A percentile compares a stretch with the other conserved stretches of the same genome.
phyloP scores from a whole-genome alignment of 495 filamentous ascomycete genomes.

The Annulohypoxylon maeteangense region DNA sequence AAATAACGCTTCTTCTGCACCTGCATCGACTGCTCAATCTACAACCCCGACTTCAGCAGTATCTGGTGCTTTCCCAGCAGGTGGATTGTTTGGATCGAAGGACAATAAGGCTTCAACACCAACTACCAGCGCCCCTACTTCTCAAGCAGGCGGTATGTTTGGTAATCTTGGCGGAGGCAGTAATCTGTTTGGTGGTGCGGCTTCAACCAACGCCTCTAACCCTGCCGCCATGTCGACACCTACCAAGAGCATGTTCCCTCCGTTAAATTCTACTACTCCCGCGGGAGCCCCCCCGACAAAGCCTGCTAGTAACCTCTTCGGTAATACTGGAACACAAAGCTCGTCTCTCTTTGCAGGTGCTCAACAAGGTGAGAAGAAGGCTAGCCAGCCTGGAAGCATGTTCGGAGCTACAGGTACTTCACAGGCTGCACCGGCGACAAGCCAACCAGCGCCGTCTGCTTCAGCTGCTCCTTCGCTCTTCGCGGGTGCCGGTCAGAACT shows the following conservation, averaged over 20 bases:
- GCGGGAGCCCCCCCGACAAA: constrained; percentile 68
- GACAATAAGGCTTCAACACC: constrained; percentile 25
- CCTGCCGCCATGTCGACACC: constrained; percentile 41
- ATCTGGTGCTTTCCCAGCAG: constrained; percentile 32
- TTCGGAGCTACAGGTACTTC: constrained; percentile 23
- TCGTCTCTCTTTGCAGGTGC: constrained; percentile 28
- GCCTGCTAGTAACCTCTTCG: constrained; percentile 36
- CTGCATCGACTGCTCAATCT: constrained; percentile 48
- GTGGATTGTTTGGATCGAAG: constrained; percentile 35
- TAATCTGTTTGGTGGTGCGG: constrained; percentile 54
- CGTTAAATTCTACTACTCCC: constrained; percentile 70
- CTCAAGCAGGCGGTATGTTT: constrained; percentile 56
- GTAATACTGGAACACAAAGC: constrained; percentile 29
- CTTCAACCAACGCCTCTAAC: constrained; percentile 48
- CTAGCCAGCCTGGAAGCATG: constrained; percentile 26
- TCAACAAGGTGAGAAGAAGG: constrained; percentile 37
- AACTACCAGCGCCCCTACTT: constrained; percentile 40
- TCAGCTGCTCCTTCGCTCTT: constrained; percentile 30
- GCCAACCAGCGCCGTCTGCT: constrained; percentile 29
- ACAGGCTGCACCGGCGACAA: constrained; percentile 27
- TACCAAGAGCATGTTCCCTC: constrained; percentile 57
- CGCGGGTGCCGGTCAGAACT: constrained; percentile 18
- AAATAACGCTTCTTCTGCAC: constrained; percentile 32
- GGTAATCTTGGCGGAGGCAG: constrained; percentile 40
- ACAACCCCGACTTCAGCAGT: constrained; percentile 54